A percentile compares a stretch with the other conserved stretches of the same genome.
Conservation (phyloP, 805 yeast genomes). For the Nakazawaea peltata region DNA sequence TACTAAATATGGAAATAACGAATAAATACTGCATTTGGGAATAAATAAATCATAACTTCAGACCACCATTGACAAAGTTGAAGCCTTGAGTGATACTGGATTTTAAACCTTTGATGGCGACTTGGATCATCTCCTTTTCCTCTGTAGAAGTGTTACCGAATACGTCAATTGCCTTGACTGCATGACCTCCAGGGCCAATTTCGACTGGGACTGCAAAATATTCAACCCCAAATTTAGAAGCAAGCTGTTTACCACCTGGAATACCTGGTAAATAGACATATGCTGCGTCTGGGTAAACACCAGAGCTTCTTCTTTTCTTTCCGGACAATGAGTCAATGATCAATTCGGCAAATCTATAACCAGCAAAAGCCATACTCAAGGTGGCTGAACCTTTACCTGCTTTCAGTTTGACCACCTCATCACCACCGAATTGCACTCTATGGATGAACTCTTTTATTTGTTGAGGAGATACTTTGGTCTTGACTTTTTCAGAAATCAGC, state of each 20-base stretch:
- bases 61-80: constrained; percentile 4
- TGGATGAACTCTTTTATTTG: constrained; percentile 32
- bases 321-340: constrained; percentile 31
- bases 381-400: constrained; percentile 95
- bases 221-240: constrained; percentile 29
- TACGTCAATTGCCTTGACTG: constrained; percentile 3
- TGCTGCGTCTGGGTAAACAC: constrained; percentile 33
- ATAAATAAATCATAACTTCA: background rate
- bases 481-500: constrained; percentile 18
- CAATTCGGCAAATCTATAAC: constrained; percentile 66
- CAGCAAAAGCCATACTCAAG: constrained; percentile 92
- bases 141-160: background rate
- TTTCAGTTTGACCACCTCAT: constrained; percentile 93
- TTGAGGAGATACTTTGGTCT: constrained; percentile 33
- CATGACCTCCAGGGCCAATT: constrained; percentile 29
- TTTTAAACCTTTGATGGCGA: constrained; percentile 8
- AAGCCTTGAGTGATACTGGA: constrained; percentile 8
- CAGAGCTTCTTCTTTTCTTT: background rate
- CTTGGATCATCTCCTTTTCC: constrained; percentile 6
- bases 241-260: constrained; percentile 36
- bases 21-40: no score
- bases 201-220: constrained; percentile 42
- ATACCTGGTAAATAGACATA: constrained; percentile 48
- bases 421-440: constrained; percentile 59
- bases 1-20: no score